Base-by-base conservation (phyloP, 2,329 filamentous ascomycete species). In the Aureobasidium mangrovei region DNA sequence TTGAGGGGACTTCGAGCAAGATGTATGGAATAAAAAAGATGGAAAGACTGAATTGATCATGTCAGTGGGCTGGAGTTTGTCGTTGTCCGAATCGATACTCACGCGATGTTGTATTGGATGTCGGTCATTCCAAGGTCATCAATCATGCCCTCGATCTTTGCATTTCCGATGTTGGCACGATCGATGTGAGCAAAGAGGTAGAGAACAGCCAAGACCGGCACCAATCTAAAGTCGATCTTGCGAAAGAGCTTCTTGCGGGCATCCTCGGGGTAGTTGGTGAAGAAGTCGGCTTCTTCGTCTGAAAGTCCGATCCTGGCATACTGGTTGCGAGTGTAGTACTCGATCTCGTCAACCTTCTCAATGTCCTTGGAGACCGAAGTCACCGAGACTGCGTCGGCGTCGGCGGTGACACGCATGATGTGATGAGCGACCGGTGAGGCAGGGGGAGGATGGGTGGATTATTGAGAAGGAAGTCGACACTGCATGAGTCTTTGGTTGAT, bases 141-240 rank as follows among this genome's bases (percentile, higher is more conserved):
- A 54, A 77, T 68, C 2, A 83, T 67, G 10, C 79, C 77, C 18
- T 75, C 78, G 28, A 82, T 72, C 62, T 79, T 80, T 1, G 80
- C 88, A 70, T 77, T 93, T 42, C 87, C 87, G 57, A 91, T 87
- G 62, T 93, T 91, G 40, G 62, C 10, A 57, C 85, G 75, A 64
- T 89, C 86, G 7, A 91, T 70, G 65, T 90, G 91, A 60, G 82
- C 85, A 60, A 90, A 82, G 10, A 90, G 74, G 65, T 91, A 91
- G 12, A 86, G 69, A 5, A 79, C 66, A 79, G 86, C 85, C 6
- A 86, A 73, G 24, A 86, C 71, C 2, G 84, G 84, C 10, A 88
- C 76, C 28, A 88, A 74, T 62, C 78, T 74, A 10, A 74, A 57
- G 65, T 88, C 85, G 32, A 88, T 68, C 67, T 85, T 87, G 53